Evolutionary conservation across 75 land plant species (phyloP).

Genomic region (Adiantum capillusveneris): DNA sequence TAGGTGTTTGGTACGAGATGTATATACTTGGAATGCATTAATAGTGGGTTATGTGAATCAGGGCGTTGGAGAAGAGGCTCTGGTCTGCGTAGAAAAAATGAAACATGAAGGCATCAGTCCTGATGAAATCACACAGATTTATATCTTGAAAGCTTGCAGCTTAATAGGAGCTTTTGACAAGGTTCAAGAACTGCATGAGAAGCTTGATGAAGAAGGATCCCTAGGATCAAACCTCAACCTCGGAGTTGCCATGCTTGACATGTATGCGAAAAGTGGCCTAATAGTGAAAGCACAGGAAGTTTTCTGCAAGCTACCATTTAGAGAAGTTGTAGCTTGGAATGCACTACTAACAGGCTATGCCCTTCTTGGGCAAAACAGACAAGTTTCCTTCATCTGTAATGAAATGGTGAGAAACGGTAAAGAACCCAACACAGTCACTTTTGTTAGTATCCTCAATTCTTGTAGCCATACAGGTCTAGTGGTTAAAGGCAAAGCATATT

Average conservation of each 20-base stretch:
- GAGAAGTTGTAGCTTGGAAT: conserved; percentile 44
- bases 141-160: conserved; percentile 36
- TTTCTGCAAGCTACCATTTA: conserved; percentile 13
- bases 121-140: conserved; percentile 36
- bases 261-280: conserved; percentile 46
- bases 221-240: conserved; percentile 24
- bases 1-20: conserved; percentile 24
- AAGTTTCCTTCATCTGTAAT: conserved; percentile 38
- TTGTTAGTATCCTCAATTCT: conserved; percentile 35
- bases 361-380: conserved; percentile 25
- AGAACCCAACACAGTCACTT: conserved; percentile 30
- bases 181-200: conserved; percentile 33
- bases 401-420: conserved; percentile 32
- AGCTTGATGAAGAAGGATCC: conserved; percentile 6
- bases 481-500: background rate
- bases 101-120: conserved; percentile 16
- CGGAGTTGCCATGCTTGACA: conserved; percentile 34
- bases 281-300: conserved; percentile 13
- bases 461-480: conserved; percentile 7
- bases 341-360: conserved; percentile 43
- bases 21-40: conserved; percentile 53
- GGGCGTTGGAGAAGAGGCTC: conserved; percentile 28
- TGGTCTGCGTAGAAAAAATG: conserved; percentile 32
- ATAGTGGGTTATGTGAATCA: conserved; percentile 44
- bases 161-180: conserved; percentile 45